Evolutionary conservation across 306 rosid species (phyloP).

Genomic region (Cicer bijugum): DNA sequence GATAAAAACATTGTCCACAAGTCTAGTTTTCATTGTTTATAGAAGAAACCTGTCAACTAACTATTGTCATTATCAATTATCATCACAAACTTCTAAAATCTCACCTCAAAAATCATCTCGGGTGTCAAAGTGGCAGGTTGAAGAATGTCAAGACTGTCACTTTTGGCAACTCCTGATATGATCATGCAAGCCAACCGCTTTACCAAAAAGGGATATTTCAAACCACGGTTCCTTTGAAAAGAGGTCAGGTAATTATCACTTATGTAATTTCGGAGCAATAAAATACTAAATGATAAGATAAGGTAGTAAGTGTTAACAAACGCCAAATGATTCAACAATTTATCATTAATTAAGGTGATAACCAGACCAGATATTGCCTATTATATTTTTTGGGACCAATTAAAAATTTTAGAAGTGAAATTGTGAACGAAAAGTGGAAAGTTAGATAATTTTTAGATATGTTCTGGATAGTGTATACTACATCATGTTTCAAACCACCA

Average conservation of each 20-base stretch:
- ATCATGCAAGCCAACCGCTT: slow-evolving; percentile 95
- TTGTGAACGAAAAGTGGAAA: background rate
- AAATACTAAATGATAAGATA: slow-evolving; percentile 29
- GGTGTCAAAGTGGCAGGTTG: slow-evolving; percentile 79
- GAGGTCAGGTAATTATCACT: slow-evolving; percentile 40
- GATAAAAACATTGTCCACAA: background rate
- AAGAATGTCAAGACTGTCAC: slow-evolving; percentile 80
- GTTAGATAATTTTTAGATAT: too few species aligned
- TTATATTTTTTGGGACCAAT: background rate
- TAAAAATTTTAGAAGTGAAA: background rate
- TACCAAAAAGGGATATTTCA: slow-evolving; percentile 83
- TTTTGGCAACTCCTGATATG: slow-evolving; percentile 64
- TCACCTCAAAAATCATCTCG: slow-evolving; percentile 64
- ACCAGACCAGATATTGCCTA: too few species aligned
- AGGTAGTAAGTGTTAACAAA: slow-evolving; percentile 12
- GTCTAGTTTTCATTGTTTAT: slow-evolving; percentile 13
- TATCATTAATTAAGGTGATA: background rate
- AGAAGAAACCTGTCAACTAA: slow-evolving; percentile 15
- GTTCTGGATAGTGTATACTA: background rate
- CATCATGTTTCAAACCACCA: slow-evolving; percentile 16
- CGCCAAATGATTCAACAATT: slow-evolving; percentile 12
- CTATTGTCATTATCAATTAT: slow-evolving; percentile 17
- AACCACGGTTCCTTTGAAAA: slow-evolving; percentile 64
- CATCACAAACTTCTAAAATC: slow-evolving; percentile 25
- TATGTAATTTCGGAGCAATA: slow-evolving; percentile 2